phyloP scores from a whole-genome alignment of 2,329 filamentous ascomycete species.

The Beauveria rudraprayagi region DNA sequence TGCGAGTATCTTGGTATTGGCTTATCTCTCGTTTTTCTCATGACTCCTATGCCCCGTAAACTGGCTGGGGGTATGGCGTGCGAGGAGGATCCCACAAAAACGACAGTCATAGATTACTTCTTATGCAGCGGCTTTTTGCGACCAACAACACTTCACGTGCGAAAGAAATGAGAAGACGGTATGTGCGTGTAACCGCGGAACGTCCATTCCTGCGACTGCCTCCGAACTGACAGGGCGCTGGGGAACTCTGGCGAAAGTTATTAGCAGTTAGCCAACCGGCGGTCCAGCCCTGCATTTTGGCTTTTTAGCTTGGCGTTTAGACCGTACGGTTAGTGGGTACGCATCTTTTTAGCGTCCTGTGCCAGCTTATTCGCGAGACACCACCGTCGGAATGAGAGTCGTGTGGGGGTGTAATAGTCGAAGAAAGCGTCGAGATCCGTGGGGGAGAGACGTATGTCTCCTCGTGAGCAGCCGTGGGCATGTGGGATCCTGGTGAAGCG shows the following conservation, averaged over 20 bases:
- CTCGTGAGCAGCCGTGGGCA: not conserved
- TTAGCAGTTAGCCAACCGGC: not conserved
- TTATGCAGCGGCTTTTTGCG: not conserved
- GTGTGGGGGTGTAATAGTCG: not conserved
- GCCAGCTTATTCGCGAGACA: not conserved
- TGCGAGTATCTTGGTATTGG: not conserved
- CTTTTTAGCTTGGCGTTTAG: constrained; percentile 10
- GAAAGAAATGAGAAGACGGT: not conserved
- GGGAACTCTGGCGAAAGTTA: not conserved
- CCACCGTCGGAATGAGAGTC: not conserved
- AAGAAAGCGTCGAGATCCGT: not conserved
- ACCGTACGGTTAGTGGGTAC: not conserved
- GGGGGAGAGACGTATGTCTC: not conserved
- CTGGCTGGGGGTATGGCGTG: not conserved
- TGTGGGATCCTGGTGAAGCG: not conserved
- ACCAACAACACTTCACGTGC: not conserved
- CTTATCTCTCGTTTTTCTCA: not conserved
- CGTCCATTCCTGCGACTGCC: not conserved
- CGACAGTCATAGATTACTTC: not conserved
- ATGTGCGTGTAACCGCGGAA: not conserved
- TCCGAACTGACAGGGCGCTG: not conserved
- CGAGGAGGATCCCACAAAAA: not conserved
- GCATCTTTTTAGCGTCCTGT: not conserved
- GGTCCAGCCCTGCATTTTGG: not conserved
- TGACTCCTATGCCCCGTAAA: not conserved